These are phyloP conservation scores for Hypsizygus marmoreus DNA, from an alignment of 768 basidiomycete species.

Conservation along the genomic window DNA sequence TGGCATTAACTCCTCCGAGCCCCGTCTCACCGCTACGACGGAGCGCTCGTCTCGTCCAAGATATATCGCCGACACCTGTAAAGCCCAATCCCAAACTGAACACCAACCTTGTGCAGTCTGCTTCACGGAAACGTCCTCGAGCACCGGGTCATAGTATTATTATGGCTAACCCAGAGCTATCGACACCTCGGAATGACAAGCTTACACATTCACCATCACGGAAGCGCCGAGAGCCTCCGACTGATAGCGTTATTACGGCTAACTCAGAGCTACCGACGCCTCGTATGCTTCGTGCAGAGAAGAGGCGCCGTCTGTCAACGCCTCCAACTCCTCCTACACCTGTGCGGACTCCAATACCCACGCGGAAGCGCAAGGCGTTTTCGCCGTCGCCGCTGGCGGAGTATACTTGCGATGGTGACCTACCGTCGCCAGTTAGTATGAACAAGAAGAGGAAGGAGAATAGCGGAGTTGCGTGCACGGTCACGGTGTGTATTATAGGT, in stretches of 20 bases:
- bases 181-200: background rate
- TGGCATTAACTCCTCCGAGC: too few relatives aligned
- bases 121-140: slow-evolving; percentile 2
- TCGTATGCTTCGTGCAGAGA: slow-evolving; percentile 13
- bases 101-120: background rate
- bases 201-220: background rate
- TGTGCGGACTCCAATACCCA: background rate
- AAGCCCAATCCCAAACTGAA: background rate
- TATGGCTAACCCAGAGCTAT: too few relatives aligned
- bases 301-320: slow-evolving; percentile 10
- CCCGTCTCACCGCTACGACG: background rate
- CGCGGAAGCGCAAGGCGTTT: background rate
- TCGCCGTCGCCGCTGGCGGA: background rate
- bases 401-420: too few relatives aligned
- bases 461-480: background rate
- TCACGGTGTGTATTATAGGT: background rate
- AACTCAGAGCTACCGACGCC: too few relatives aligned
- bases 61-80: background rate
- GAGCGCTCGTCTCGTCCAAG: background rate
- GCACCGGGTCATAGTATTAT: too few relatives aligned
- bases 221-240: too few relatives aligned
- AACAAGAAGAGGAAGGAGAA: slow-evolving; percentile 4
- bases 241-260: too few relatives aligned
- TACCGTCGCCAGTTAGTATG: background rate
- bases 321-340: background rate